Evolutionary conservation across 1,284 basidiomycete species (phyloP), one percentile per base, ranked within the genome.

Genomic region (Taiwanofungus camphoratus): DNA sequence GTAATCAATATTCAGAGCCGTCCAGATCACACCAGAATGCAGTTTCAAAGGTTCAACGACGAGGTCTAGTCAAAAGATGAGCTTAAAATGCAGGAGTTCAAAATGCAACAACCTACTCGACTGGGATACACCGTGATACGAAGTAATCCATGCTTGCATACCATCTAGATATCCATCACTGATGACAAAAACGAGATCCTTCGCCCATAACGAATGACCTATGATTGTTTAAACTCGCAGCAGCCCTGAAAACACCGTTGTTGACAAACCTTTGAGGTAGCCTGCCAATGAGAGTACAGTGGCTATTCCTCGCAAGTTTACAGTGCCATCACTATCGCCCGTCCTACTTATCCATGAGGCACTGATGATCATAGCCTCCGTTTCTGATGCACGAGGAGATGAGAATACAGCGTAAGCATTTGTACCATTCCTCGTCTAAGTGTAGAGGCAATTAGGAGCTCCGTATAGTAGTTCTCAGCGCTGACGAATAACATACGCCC

Each of bases 141-240:
- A 71, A 37, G 74, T 79, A 21, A 96, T 70, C 83, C 91, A 99
- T 1, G 92, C 93, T 48, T 96, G 87, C 71, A 93, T 87, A 3
- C 96, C 96, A 38, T 92, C 86, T 22, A 93, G 63, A 59, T 95
- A 82, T 1, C 83, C 91, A 52, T 98, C 95, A 38, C 86, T 87
- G 47, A 98, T 69, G 21, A 99, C 80, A 51, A 99, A 87, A 20
- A 98, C 70, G 44, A 99, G 73, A 55, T 99, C 95, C 61, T 93
- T 94, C 0, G 92, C 88, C 92, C 93, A 97, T 42, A 92, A 72
- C 24, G 91, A 91, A 55, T 92, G 88, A 21, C 76, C 92, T 95
- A 52, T 12, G 23, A 5, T 36, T 36, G 23, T 39, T 35, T n/a
- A 31, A 36, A 38, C 26, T 32, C 15, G 48, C 27, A 33, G 27